Conservation (phyloP, 2,329 filamentous ascomycete species). For the Thielaviopsis ethacetica region DNA sequence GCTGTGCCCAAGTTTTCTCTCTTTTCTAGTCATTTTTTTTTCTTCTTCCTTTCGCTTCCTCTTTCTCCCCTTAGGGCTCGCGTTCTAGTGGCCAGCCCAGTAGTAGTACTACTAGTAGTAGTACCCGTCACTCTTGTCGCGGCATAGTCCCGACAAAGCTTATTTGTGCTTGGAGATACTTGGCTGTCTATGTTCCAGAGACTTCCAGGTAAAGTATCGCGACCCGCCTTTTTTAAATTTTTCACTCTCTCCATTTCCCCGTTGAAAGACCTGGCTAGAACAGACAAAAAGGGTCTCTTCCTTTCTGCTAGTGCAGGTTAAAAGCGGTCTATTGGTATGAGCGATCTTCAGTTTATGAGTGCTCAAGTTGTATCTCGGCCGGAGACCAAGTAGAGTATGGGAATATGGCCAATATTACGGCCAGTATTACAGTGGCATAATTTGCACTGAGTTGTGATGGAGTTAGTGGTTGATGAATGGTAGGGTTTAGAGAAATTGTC, state of each 20-base stretch:
- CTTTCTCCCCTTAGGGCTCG: not conserved
- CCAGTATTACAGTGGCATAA: too few relatives aligned
- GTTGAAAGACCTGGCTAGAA: not conserved
- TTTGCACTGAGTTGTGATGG: too few relatives aligned
- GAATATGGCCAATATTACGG: too few relatives aligned
- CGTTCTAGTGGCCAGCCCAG: too few relatives aligned
- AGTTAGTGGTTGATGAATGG: too few relatives aligned
- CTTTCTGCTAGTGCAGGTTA: not conserved
- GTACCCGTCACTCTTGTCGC: not conserved
- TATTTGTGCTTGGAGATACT: not conserved
- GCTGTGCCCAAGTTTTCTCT: not conserved
- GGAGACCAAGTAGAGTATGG: too few relatives aligned
- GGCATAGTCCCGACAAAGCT: not conserved
- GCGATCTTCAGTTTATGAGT: not conserved
- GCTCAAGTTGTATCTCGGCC: not conserved
- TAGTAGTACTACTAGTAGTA: too few relatives aligned
- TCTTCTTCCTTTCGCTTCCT: not conserved
- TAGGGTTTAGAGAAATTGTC: too few relatives aligned
- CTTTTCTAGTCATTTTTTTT: not conserved
- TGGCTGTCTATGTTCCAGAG: not conserved
- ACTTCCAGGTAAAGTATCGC: not conserved
- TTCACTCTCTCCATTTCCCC: not conserved
- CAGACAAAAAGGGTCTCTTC: not conserved
- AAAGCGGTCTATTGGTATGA: not conserved
- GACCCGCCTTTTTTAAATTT: not conserved